A percentile compares a stretch with the other conserved stretches of the same genome.
Evolutionary conservation across 208 protist species (phyloP).

Genomic region (Leptomonas pyrrhocoris): DNA sequence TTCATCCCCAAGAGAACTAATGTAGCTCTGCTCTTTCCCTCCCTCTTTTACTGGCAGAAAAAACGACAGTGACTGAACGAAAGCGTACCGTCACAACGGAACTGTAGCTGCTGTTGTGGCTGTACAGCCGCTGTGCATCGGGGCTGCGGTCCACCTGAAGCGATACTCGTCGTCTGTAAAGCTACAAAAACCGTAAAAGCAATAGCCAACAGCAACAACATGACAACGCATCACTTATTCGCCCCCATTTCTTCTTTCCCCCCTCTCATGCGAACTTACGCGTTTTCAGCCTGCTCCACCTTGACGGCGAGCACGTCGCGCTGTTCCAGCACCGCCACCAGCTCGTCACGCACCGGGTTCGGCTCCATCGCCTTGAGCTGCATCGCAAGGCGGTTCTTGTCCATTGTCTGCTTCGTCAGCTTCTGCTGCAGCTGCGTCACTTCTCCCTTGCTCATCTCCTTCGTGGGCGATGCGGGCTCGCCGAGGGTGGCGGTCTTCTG

Average conservation of each 20-base stretch:
- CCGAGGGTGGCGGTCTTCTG: conserved; percentile 25
- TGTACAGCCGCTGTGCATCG: too few relatives aligned
- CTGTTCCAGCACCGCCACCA: conserved; percentile 55
- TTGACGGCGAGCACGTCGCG: conserved; percentile 54
- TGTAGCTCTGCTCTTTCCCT: too few relatives aligned
- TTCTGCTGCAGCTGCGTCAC: conserved; percentile 83
- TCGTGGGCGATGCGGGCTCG: conserved; percentile 16
- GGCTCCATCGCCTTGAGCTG: conserved; percentile 82
- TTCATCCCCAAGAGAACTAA: too few relatives aligned
- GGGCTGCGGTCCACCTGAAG: too few relatives aligned
- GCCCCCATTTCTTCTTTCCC: not conserved
- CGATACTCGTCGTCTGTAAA: too few relatives aligned
- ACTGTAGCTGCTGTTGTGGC: too few relatives aligned
- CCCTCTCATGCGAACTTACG: not conserved
- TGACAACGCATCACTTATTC: not conserved
- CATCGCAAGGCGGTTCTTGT: conserved; percentile 70
- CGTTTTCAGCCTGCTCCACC: conserved; percentile 38
- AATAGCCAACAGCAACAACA: too few relatives aligned
- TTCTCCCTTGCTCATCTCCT: conserved; percentile 60
- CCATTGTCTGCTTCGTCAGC: conserved; percentile 75
- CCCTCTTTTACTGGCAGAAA: too few relatives aligned
- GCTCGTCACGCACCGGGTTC: conserved; percentile 54
- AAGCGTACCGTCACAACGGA: too few relatives aligned
- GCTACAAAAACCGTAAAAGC: too few relatives aligned
- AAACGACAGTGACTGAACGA: too few relatives aligned